Base-by-base conservation (phyloP, 225 moss, liverwort and hornwort genomes). In the Antitrichia curtipendula region DNA sequence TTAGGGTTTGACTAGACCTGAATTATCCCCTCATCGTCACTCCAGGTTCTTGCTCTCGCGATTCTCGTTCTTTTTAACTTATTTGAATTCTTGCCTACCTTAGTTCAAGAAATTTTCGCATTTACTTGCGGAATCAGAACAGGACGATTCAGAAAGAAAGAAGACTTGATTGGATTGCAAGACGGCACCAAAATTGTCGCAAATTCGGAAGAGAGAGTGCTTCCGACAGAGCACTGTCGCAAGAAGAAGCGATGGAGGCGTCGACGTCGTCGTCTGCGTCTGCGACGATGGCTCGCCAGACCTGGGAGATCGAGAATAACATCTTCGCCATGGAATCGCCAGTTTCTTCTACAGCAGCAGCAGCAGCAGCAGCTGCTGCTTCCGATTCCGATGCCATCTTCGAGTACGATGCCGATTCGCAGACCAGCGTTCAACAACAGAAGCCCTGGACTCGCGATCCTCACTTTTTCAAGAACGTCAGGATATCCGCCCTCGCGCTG, bases 251-350 rank as follows among this genome's bases (percentile, higher is more conserved):
- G 84, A 98, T 98, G 98, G 98, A 97, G 94, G 95, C 96, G 89
- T 95, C 95, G 81, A 92, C 93, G 84, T 96, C 96, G 90, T 95
- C 97, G 79, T 81, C 81, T 29, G 49, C 64, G 49, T 81, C 49
- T 50, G 82, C 82, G 56, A 89, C 88, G 71, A 85, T 95, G 52
- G 97, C 98, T 60, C 93, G 97, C 52, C 97, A 97, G 93, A 97
- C 98, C 78, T 98, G 97, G 98, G 98, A 98, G 91, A 91, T 96
- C 75, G 93, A 98, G 92, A 98, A 98, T 73, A 96, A 96, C 58
- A 93, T 98, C 72, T 83, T 98, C 75, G 87, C 89, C 78, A 94
- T 95, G 96, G 97, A 95, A 64, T 86, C 94, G 21, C 86, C 95
- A 23, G 47, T 68, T 31, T 53, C 78, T 19, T 24, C n/a, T 75